Evolutionary conservation across 768 basidiomycete species (phyloP).

Genomic region (Rhizopogon vinicolor): DNA sequence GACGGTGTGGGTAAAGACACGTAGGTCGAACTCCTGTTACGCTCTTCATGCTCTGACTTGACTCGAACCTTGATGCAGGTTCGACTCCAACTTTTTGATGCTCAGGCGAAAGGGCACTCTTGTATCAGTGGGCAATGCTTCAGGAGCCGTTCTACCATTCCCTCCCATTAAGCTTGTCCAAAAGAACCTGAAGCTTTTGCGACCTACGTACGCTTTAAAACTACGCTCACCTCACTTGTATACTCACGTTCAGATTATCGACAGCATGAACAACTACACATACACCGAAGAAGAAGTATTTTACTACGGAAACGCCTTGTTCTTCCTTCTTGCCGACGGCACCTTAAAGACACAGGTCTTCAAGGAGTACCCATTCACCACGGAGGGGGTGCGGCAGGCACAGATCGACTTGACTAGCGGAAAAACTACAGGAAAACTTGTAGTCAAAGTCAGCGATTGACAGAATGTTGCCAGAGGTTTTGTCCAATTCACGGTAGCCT

Average conservation of each 20-base stretch:
- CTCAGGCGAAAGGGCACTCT: constrained; percentile 85
- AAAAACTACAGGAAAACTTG: constrained; percentile 80
- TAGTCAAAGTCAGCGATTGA: constrained; percentile 58
- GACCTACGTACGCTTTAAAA: constrained; percentile 58
- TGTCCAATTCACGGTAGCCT: neutral
- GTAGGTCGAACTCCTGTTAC: constrained; percentile 36
- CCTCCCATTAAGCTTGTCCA: constrained; percentile 64
- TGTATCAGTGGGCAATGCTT: constrained; percentile 89
- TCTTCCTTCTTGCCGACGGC: constrained; percentile 53
- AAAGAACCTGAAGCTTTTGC: constrained; percentile 78
- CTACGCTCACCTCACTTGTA: neutral
- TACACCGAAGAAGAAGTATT: constrained; percentile 69
- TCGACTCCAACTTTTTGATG: constrained; percentile 77
- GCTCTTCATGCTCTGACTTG: neutral
- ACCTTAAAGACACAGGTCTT: constrained; percentile 62
- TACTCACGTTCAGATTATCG: constrained; percentile 8
- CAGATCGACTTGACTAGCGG: constrained; percentile 77
- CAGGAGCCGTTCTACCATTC: constrained; percentile 77
- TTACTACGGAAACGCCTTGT: constrained; percentile 63
- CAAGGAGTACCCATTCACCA: constrained; percentile 80
- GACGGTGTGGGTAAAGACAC: constrained; percentile 98
- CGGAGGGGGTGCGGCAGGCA: constrained; percentile 70
- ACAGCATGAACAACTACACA: constrained; percentile 68
- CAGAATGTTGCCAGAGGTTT: too few species aligned
- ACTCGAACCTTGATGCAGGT: constrained; percentile 34